phyloP scores from a whole-genome alignment of 345 rosid genomes.

The Gossypium longicalyx region DNA sequence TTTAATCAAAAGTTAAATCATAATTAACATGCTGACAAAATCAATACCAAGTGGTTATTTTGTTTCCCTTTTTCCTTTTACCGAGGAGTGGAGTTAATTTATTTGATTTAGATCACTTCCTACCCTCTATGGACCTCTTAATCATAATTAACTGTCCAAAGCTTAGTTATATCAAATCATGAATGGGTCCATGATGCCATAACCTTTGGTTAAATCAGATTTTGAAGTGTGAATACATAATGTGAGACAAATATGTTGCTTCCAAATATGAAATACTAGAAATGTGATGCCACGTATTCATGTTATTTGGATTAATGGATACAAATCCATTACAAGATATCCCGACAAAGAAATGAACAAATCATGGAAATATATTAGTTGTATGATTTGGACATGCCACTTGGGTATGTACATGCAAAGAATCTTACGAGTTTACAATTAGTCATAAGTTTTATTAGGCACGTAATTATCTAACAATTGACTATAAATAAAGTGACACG shows the following conservation, averaged over 20 bases:
- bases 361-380: background rate
- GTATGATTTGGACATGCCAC: background rate
- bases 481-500: too few relatives aligned
- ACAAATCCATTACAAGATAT: background rate
- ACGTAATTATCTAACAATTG: too few relatives aligned
- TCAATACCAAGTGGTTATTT: background rate
- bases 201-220: background rate
- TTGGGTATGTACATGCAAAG: background rate
- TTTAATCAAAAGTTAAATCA: background rate
- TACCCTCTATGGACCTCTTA: background rate
- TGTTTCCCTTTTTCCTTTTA: background rate
- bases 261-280: background rate
- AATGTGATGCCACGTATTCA: background rate
- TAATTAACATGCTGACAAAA: background rate
- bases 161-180: constrained; percentile 1
- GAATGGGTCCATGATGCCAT: background rate
- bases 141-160: background rate
- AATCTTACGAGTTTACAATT: too few relatives aligned
- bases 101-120: too few relatives aligned
- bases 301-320: background rate
- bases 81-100: too few relatives aligned
- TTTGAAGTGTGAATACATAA: background rate
- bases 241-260: background rate
- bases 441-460: too few relatives aligned
- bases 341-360: background rate